Conservation (phyloP, 2,329 filamentous ascomycete species). For the Aspergillus novoparasiticus region DNA sequence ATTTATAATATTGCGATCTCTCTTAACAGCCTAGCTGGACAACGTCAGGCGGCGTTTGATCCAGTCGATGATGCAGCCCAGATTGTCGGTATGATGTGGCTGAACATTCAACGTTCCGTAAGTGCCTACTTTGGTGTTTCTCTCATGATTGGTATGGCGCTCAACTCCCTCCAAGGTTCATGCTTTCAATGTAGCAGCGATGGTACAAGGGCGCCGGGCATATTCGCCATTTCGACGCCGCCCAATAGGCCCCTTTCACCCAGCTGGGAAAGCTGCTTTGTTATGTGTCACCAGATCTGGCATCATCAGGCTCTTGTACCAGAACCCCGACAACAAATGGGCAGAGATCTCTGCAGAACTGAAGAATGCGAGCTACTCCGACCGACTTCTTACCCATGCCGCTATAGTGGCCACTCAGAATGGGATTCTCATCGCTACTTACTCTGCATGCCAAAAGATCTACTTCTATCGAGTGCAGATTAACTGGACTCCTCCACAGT, state of each 20-base stretch:
- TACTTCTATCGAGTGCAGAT: constrained; percentile 73
- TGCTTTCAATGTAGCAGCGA: constrained; percentile 62
- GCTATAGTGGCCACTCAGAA: constrained; percentile 74
- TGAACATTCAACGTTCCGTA: constrained; percentile 61
- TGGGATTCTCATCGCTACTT: constrained; percentile 41
- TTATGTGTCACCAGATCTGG: constrained; percentile 76
- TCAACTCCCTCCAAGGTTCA: constrained; percentile 35
- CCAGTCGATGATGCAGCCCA: constrained; percentile 72
- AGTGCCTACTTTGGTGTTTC: constrained; percentile 7
- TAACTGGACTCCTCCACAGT: constrained; percentile 68
- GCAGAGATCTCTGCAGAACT: constrained; percentile 74
- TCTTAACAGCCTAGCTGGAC: constrained; percentile 70
- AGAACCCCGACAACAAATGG: constrained; percentile 72
- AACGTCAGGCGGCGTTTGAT: constrained; percentile 67
- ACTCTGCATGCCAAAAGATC: constrained; percentile 67
- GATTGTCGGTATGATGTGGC: constrained; percentile 85
- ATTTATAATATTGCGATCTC: constrained; percentile 72
- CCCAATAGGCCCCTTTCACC: constrained; percentile 71
- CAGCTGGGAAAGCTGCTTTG: constrained; percentile 68
- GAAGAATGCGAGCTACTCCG: constrained; percentile 70
- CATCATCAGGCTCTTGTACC: constrained; percentile 73
- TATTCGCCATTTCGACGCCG: constrained; percentile 69
- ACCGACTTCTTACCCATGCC: constrained; percentile 79
- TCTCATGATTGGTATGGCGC: constrained; percentile 23
- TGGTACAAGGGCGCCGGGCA: constrained; percentile 64